Evolutionary conservation across 192 early-diverging fungal species (phyloP).

Genomic region (Coemansia aciculifera): DNA sequence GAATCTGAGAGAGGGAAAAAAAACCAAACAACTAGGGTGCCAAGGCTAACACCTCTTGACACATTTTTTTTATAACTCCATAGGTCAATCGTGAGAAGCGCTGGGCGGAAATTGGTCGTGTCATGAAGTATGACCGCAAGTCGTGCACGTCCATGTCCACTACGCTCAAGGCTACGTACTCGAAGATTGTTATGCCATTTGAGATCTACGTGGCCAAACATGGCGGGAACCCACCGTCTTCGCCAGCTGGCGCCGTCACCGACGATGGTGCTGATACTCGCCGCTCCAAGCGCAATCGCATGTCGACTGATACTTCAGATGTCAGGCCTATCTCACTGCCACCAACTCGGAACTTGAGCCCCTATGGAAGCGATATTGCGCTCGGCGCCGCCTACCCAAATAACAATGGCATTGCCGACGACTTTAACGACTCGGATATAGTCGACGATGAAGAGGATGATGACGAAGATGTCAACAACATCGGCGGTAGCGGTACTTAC

Average conservation of each 20-base stretch:
- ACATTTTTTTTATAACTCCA: background rate
- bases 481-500: slow-evolving; percentile 9
- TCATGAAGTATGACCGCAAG: slow-evolving; percentile 68
- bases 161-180: slow-evolving; percentile 68
- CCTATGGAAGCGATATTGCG: background rate
- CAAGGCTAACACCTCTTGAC: background rate
- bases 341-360: background rate
- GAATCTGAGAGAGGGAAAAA: too few relatives aligned
- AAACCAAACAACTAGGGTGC: background rate
- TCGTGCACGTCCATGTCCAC: slow-evolving; percentile 77
- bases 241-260: slow-evolving; percentile 2
- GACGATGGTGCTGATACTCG: slow-evolving; percentile 15
- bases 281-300: slow-evolving; percentile 45
- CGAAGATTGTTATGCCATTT: slow-evolving; percentile 67
- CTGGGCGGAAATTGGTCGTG: slow-evolving; percentile 86
- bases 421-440: background rate
- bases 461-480: background rate
- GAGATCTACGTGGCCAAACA: slow-evolving; percentile 65
- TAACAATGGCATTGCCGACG: background rate
- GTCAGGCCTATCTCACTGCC: background rate
- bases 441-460: background rate
- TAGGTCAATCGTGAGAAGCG: slow-evolving; percentile 71
- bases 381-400: background rate
- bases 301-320: slow-evolving; percentile 1
- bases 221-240: slow-evolving; percentile 23